Conservation (phyloP, 2,329 filamentous ascomycete genomes). For the Aspergillus sp. region DNA sequence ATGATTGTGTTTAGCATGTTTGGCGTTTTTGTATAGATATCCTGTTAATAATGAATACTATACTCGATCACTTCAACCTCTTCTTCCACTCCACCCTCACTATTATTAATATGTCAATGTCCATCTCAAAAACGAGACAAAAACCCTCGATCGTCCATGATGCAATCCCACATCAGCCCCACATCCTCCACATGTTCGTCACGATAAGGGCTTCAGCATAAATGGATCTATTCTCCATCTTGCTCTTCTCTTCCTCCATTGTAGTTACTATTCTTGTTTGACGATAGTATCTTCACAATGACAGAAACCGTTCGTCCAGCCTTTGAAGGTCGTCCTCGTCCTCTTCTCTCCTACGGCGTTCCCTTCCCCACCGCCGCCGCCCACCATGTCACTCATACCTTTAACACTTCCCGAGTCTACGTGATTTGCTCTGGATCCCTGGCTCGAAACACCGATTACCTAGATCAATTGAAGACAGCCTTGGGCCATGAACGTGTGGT, state of each 20-base stretch:
- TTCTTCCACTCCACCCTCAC: too few species aligned
- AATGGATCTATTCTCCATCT: neutral
- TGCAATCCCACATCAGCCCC: constrained; percentile 6
- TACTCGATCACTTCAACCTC: too few species aligned
- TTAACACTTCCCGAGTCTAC: constrained; percentile 45
- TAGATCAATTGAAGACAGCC: constrained; percentile 37
- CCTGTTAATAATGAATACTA: neutral
- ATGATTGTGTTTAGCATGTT: too few species aligned
- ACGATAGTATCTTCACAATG: constrained; percentile 10
- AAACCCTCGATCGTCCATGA: neutral
- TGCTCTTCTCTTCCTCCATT: neutral
- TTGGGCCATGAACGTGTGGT: constrained; percentile 37
- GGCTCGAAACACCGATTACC: constrained; percentile 41
- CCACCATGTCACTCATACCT: constrained; percentile 42
- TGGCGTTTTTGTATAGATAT: neutral
- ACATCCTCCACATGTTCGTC: constrained; percentile 2
- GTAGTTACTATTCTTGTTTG: neutral
- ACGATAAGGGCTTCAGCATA: neutral
- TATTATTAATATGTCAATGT: too few species aligned
- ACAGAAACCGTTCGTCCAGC: constrained; percentile 33
- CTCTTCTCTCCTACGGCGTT: constrained; percentile 45
- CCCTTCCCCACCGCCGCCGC: constrained; percentile 42
- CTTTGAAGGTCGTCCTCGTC: constrained; percentile 31
- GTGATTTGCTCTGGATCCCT: constrained; percentile 50
- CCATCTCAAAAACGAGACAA: too few species aligned